Percentiles rank a stretch among this genome's conserved stretches.
These are phyloP conservation scores for Lactifluus volemus DNA, from an alignment of 768 basidiomycete genomes.

Conservation along the genomic window DNA sequence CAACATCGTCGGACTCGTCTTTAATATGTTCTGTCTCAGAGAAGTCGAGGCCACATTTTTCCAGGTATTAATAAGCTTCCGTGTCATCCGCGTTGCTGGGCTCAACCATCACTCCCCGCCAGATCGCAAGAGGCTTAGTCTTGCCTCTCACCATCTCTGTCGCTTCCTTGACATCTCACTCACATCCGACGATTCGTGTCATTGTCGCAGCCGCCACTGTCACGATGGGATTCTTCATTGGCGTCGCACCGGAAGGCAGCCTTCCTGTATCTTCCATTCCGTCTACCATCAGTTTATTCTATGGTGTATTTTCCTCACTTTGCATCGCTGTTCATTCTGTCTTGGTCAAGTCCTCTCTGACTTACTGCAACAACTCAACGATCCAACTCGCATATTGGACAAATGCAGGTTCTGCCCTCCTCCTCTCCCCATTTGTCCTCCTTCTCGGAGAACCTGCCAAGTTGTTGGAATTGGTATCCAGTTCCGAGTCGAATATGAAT, in stretches of 20 bases:
- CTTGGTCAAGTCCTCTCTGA: constrained; percentile 61
- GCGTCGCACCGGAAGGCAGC: constrained; percentile 49
- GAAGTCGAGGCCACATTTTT: constrained; percentile 78
- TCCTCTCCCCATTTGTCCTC: constrained; percentile 56
- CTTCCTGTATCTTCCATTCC: constrained; percentile 37
- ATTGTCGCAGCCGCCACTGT: constrained; percentile 54
- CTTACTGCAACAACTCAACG: constrained; percentile 59
- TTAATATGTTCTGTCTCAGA: constrained; percentile 71
- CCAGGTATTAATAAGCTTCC: constrained; percentile 37
- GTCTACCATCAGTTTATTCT: constrained; percentile 51
- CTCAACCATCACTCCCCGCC: not conserved
- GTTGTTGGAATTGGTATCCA: constrained; percentile 33
- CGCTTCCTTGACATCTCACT: constrained; percentile 49
- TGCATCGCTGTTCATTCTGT: constrained; percentile 73
- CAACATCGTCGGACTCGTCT: constrained; percentile 66
- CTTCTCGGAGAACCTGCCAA: constrained; percentile 44
- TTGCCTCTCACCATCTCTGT: constrained; percentile 75
- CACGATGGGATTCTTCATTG: constrained; percentile 68
- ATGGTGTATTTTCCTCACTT: constrained; percentile 62
- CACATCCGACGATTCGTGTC: constrained; percentile 45
- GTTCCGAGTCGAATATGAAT: constrained; percentile 38
- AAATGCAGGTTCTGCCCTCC: constrained; percentile 56
- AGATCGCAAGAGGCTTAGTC: constrained; percentile 82
- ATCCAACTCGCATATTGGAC: constrained; percentile 76
- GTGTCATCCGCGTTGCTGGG: not conserved